phyloP scores from a whole-genome alignment of 2,329 filamentous ascomycete species.

The Pezicula radicicola region DNA sequence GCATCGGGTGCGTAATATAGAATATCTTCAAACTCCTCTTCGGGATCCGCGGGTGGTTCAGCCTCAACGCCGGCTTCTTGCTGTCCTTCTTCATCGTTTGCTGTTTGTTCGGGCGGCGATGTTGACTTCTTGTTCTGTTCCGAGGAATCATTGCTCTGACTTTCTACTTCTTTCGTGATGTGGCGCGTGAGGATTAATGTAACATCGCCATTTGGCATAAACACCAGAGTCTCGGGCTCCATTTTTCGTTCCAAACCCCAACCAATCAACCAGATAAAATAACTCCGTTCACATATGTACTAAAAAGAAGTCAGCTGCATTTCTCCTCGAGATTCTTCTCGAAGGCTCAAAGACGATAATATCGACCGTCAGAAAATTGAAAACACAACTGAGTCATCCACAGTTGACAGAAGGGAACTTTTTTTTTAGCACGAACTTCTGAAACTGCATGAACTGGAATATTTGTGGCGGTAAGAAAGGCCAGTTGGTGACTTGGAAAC shows the following conservation, averaged over 20 bases:
- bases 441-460: constrained; percentile 1
- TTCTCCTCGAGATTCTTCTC: too few relatives aligned
- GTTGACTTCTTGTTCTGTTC: not conserved
- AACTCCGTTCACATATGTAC: too few relatives aligned
- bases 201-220: constrained; percentile 23
- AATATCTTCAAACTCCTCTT: constrained; percentile 7
- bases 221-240: constrained; percentile 18
- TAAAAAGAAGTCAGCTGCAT: too few relatives aligned
- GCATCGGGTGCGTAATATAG: constrained; percentile 21
- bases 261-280: not conserved
- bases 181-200: constrained; percentile 16
- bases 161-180: constrained; percentile 8
- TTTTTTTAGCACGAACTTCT: not conserved
- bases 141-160: constrained; percentile 1
- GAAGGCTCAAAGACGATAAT: not conserved
- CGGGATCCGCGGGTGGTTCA: constrained; percentile 4
- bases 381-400: constrained; percentile 5
- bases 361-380: constrained; percentile 4
- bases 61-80: constrained; percentile 7
- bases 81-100: constrained; percentile 9
- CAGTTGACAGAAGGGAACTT: not conserved
- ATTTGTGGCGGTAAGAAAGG: constrained; percentile 3
- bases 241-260: constrained; percentile 7
- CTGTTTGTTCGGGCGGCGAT: not conserved
- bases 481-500: constrained; percentile 6